Base-by-base conservation (phyloP, 441 rosid species). In the Erodium trifolium region DNA sequence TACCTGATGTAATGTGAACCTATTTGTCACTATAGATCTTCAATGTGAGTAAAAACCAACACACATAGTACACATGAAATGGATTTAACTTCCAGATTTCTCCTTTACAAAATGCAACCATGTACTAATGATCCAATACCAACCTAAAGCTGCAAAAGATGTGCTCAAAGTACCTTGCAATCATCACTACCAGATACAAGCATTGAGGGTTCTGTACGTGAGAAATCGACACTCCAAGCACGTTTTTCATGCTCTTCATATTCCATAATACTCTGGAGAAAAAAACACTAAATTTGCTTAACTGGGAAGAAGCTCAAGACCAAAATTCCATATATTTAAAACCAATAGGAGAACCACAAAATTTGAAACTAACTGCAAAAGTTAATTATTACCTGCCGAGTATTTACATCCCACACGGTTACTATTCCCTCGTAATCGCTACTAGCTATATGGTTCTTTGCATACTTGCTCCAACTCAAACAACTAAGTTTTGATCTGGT, bases 211-310 rank as follows among this genome's bases (percentile, higher is more conserved):
- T 95, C 99, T 5, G 92, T 88, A 67, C 83, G 81, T 60, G 97
- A 95, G 81, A 92, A 95, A 77, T 95, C 99, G 76, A 95, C 99
- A 80, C 98, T 92, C 99, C 99, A 94, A 65, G 98, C 99, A 55
- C 98, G 97, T 74, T 92, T 95, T 76, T 92, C 97, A 78, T 95
- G 99, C 80, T 95, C 99, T 81, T 95, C 99, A 73, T 92, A 95
- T 83, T 92, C 96, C 99, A 92, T 89, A 71, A 95, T 85, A 85
- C 78, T 71, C 75, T 75, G 69, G 47, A 67, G 9, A 34, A 27
- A 14, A 19, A 14, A 14, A 14, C 47, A 59, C 41, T 37, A 14
- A 59, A 47, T 10, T 17, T 31, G 34, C 18, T 17, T 13, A 65
- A 7, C 18, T 49, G 63, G 12, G 27, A 31, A 53, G 34, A 31